Percentiles rank a stretch among this genome's conserved stretches.
Evolutionary conservation across 1,284 basidiomycete genomes (phyloP).

Genomic region (Puccinia brachypodii): DNA sequence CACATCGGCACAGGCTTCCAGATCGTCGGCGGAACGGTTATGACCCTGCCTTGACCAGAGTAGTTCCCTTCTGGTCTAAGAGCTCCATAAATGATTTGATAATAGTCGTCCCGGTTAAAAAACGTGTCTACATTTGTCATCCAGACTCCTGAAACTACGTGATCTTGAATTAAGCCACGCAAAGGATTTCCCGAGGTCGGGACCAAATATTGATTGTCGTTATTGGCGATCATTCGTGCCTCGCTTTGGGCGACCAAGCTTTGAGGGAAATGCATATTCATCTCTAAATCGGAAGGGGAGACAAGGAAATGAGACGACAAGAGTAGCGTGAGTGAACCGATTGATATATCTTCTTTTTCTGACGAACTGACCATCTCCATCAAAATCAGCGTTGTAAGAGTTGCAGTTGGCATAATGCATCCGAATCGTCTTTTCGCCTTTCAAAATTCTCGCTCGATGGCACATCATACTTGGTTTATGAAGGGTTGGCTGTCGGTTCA

Average conservation of each 20-base stretch:
- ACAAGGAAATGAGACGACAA: neutral
- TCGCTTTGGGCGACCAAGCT: constrained; percentile 91
- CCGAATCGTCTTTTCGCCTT: constrained; percentile 96
- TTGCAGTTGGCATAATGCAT: constrained; percentile 99
- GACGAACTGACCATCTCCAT: constrained; percentile 78
- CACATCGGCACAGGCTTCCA: constrained; percentile 87
- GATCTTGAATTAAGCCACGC: constrained; percentile 97
- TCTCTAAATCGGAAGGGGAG: constrained; percentile 65
- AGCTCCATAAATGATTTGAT: constrained; percentile 93
- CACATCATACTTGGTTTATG: constrained; percentile 99
- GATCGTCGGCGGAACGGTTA: constrained; percentile 85
- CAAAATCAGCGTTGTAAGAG: constrained; percentile 99
- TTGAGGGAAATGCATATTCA: constrained; percentile 99
- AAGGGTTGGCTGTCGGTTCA: constrained; percentile 97
- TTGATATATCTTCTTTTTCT: neutral
- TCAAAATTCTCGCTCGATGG: constrained; percentile 85
- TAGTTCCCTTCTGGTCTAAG: constrained; percentile 82
- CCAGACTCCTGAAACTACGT: constrained; percentile 98
- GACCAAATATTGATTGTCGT: constrained; percentile 97
- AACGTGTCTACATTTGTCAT: constrained; percentile 97
- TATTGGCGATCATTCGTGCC: constrained; percentile 91
- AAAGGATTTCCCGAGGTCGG: constrained; percentile 97
- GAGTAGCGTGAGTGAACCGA: constrained; percentile 1
- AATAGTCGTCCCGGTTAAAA: constrained; percentile 93
- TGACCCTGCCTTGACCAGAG: constrained; percentile 68